Evolutionary conservation across 2,329 filamentous ascomycete species (phyloP).

Genomic region (Beauveria brongniartii): DNA sequence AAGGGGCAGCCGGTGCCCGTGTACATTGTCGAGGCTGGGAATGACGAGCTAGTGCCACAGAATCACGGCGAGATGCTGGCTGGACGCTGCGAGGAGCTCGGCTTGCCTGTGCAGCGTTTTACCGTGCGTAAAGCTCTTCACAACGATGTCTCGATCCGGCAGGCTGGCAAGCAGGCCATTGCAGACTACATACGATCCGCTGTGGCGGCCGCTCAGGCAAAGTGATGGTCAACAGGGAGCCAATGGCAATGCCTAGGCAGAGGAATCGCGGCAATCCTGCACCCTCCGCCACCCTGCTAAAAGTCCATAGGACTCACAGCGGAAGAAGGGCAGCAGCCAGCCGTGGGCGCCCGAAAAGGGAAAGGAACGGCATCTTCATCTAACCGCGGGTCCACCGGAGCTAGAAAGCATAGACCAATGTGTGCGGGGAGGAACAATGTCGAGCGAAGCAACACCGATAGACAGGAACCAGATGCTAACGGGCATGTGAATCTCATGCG

Average conservation of each 20-base stretch:
- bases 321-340: no score
- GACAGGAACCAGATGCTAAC: background rate
- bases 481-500: background rate
- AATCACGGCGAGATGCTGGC: slow-evolving; percentile 40
- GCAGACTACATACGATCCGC: slow-evolving; percentile 32
- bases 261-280: background rate
- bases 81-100: slow-evolving; percentile 38
- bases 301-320: background rate
- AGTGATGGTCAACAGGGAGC: background rate
- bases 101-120: slow-evolving; percentile 36
- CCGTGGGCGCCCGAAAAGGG: background rate
- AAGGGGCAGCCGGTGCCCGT: slow-evolving; percentile 25
- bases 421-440: slow-evolving; percentile 4
- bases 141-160: slow-evolving; percentile 44
- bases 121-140: slow-evolving; percentile 44
- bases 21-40: slow-evolving; percentile 47
- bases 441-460: background rate
- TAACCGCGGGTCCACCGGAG: background rate
- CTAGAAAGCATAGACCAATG: slow-evolving; percentile 1
- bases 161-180: slow-evolving; percentile 36
- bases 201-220: slow-evolving; percentile 9
- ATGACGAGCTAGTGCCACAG: slow-evolving; percentile 50
- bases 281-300: background rate
- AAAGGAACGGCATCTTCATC: background rate
- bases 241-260: background rate